Evolutionary conservation across 2,329 filamentous ascomycete genomes (phyloP), one percentile per base, ranked within the genome.

Genomic region (Epichloe uncinata): DNA sequence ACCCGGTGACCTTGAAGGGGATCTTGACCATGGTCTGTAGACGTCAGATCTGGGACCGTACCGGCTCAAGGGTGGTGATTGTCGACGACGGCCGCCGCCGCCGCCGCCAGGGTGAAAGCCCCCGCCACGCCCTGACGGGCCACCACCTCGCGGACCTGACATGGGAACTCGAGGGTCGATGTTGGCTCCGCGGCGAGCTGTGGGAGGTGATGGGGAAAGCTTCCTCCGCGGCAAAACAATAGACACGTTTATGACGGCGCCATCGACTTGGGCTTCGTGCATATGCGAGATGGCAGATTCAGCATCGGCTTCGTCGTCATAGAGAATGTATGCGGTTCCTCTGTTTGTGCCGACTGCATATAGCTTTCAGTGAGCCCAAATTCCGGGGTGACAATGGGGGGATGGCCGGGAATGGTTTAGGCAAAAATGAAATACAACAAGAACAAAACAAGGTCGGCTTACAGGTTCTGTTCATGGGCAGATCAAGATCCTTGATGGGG

Each of bases 221-320:
- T 88, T 87, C 60, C 85, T 82, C 46, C 85, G 80, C 0, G 88
- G 88, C 36, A 95, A 73, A 26, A 95, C 87, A 56, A 96, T 93
- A 42, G 87, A 93, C 45, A 96, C 90, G 60, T 84, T 85, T 61
- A 96, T 82, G 38, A 81, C 74, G 20, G 83, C 80, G 47, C 89
- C 89, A 65, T 96, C 90, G 30, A 95, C 71, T 62, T 95, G 87
- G n/a, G 87, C 88, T 69, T 98, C 93, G 66, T 98, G 93, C 93
- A 98, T 97, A 64, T 95, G 87, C 16, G 90, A 81, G 58, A 96
- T 94, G 30, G 93, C 93, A 13, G 81, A 75, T 67, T 96, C 88
- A 22, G 93, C 91, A 55, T 91, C 85, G 46, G 78, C 73, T 55
- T 89, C 79, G 56, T 84, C 75, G 49, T 81, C 73, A 67, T 85